Base-by-base conservation (phyloP, 192 early-diverging fungal species). In the Powellomyces hirtus region DNA sequence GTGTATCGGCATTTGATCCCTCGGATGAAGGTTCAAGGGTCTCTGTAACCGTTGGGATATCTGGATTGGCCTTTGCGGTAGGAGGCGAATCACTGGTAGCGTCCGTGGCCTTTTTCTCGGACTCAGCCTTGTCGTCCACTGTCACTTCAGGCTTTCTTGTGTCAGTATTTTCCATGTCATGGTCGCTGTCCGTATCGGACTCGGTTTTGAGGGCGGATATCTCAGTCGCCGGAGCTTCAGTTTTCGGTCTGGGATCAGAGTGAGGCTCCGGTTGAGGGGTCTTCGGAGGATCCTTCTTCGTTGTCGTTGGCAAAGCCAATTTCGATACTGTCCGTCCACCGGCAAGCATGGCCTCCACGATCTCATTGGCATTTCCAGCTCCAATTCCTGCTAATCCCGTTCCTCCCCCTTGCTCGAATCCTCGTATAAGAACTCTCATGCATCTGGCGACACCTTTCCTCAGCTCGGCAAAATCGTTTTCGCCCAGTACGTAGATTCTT, bases 371-470 rank as follows among this genome's bases (percentile, higher is more conserved):
- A 38, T 36, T 60, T 33, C 44, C 29, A 16, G n/a, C 44, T 50
- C 51, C 46, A 38, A 63, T 20, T 14, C 38, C 55, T n/a, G 55
- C 62, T 59, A 35, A 10, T 1, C 52, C 64, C 10, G 29, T 68
- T 7, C 60, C 49, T 30, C 66, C 72, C 20, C 66, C 64, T 44
- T 68, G 64, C 38, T 95, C 92, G 70, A 93, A 90, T 60, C 92
- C 91, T 2, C 86, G 85, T 58, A 93, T 90, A 63, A 93, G 78
- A 38, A 93, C 73, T 14, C 89, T 85, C 78, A 96, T 82, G 59
- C 91, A 94, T 10, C 87, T 75, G 2, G 89, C 88, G 4, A 94
- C 91, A 42, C 90, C 88, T 30, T 81, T 70, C 36, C 88, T 86
- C 13, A 96, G 65, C 62, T 79, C 79, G 6, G 76, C 76, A 75